A percentile compares a stretch with the other conserved stretches of the same genome.
phyloP scores from a whole-genome alignment of 371 early-diverging fungal genomes.

The Apophysomyces ossiformis region DNA sequence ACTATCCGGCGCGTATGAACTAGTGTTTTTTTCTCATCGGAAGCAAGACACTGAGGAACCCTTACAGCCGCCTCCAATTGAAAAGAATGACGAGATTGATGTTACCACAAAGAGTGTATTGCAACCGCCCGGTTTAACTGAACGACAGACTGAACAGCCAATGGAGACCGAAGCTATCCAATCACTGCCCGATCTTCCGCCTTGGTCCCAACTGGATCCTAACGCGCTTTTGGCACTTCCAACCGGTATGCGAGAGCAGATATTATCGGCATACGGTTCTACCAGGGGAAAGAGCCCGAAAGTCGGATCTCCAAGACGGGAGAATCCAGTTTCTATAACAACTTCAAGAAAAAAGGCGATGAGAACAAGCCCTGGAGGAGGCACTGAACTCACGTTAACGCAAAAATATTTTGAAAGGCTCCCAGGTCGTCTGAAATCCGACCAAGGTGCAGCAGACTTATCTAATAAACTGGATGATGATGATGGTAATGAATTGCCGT shows the following conservation, averaged over 20 bases:
- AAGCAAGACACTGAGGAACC: neutral
- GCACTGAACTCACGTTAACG: slow-evolving; percentile 19
- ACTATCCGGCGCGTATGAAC: slow-evolving; percentile 9
- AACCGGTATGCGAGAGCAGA: slow-evolving; percentile 38
- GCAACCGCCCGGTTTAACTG: neutral
- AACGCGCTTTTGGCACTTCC: slow-evolving; percentile 47
- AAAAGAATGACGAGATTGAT: too few species aligned
- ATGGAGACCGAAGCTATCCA: slow-evolving; percentile 19
- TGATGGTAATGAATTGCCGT: slow-evolving; percentile 9
- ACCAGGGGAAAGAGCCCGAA: slow-evolving; percentile 5
- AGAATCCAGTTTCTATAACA: neutral
- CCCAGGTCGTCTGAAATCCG: neutral
- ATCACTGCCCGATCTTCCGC: slow-evolving; percentile 37
- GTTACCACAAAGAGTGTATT: too few species aligned
- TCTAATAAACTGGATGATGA: neutral
- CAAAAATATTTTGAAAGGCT: slow-evolving; percentile 18
- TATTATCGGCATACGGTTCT: slow-evolving; percentile 42
- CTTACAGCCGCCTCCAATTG: neutral
- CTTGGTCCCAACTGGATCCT: slow-evolving; percentile 62
- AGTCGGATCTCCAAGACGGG: neutral
- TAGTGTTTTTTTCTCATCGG: neutral
- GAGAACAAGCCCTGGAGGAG: neutral
- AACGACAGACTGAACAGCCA: slow-evolving; percentile 21
- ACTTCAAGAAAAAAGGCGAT: neutral
- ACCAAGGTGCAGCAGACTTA: neutral